Evolutionary conservation across 305 asterid genomes (phyloP).

Genomic region (Fraxinus xanthoxyloides): DNA sequence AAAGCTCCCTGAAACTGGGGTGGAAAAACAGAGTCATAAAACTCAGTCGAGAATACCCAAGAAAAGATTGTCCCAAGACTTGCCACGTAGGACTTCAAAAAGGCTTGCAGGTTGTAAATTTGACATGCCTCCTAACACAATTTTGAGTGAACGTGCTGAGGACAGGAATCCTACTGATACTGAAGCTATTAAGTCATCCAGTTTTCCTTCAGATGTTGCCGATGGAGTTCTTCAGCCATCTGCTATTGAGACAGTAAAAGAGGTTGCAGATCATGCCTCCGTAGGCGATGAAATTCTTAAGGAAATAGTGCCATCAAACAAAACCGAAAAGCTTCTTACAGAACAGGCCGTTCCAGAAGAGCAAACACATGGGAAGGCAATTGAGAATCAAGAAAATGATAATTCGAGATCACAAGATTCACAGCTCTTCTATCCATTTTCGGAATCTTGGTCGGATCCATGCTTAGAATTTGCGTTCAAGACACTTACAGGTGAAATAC

Average conservation of each 20-base stretch:
- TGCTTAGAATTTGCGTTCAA: conserved; percentile 62
- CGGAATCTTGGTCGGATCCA: conserved; percentile 65
- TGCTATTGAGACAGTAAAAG: conserved; percentile 21
- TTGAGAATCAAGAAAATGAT: conserved; percentile 30
- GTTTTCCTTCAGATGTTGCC: not conserved
- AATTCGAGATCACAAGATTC: conserved; percentile 31
- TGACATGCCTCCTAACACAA: conserved; percentile 25
- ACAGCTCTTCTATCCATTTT: conserved; percentile 37
- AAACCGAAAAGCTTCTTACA: conserved; percentile 17
- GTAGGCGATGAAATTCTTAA: conserved; percentile 20
- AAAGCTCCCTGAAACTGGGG: conserved; percentile 25
- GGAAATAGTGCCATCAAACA: conserved; percentile 21
- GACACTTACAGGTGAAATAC: conserved; percentile 64
- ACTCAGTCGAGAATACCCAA: conserved; percentile 20
- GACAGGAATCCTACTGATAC: conserved; percentile 20
- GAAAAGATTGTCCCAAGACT: conserved; percentile 20
- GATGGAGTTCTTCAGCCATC: conserved; percentile 27
- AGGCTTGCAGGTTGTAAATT: conserved; percentile 34
- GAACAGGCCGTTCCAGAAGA: conserved; percentile 26
- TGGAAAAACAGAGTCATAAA: conserved; percentile 7
- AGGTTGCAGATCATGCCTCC: conserved; percentile 12
- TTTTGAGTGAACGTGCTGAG: conserved; percentile 37
- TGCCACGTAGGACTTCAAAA: conserved; percentile 38
- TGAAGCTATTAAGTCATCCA: conserved; percentile 19
- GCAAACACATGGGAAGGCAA: conserved; percentile 21